Base-by-base conservation (phyloP, 441 rosid species). In the Biscutella laevigata region DNA sequence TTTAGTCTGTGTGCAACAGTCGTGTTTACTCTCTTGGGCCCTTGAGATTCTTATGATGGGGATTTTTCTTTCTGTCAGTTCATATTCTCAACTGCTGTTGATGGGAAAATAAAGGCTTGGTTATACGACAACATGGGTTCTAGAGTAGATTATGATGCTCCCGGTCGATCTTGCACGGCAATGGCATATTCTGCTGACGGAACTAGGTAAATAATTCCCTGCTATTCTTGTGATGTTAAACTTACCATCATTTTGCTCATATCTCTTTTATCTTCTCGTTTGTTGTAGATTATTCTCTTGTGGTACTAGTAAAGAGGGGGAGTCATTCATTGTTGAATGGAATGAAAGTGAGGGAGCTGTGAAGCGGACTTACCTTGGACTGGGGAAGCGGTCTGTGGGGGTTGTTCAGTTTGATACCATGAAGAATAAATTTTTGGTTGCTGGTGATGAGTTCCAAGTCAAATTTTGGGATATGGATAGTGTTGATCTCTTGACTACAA, bases 391-490 rank as follows among this genome's bases (percentile, higher is more conserved):
- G 20, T 72, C 87, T 20, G 69, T 50, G n/a, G 82, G 80, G 55
- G 68, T 81, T 33, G 84, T 81, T 52, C 87, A 81, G 55, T 78
- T 81, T n/a, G 84, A 81, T 58, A 74, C 81, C 33, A 78, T 78
- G 25, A 77, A 77, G 60, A 81, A 74, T 44, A 65, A 71, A n/a
- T 81, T 74, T 52, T 74, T 81, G 71, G 84, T 75, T 62, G 80
- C 77, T 61, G 84, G 82, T 68, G 84, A 81, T 46, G 84, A 81
- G 48, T 70, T 65, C 59, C 67, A 66, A 65, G 44, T 78, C 54
- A 78, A 81, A 74, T 71, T 77, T 42, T 81, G 87, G 83, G 87
- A 81, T 41, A 76, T 81, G 81, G 83, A 81, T 59, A 76, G 57
- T 72, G 68, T 54, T 54, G 70, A 69, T 52, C 68, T 73, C 15